A percentile compares a stretch with the other conserved stretches of the same genome.
phyloP scores from a whole-genome alignment of 176 grass and related monocot species.

The Ananas comosus region DNA sequence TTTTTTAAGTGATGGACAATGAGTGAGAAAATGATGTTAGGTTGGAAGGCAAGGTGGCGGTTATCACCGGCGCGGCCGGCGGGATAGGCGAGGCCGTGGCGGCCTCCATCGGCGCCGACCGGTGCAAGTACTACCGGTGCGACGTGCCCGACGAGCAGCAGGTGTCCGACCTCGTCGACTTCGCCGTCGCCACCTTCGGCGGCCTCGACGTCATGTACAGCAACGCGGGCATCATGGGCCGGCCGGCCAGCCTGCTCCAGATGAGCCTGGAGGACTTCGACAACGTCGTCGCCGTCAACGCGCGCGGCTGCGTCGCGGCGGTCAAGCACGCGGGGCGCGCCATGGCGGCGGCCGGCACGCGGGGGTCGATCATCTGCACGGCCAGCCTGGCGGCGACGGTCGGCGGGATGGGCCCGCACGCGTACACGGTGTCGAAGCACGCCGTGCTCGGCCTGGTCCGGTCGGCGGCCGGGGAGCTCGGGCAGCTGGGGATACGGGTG shows the following conservation, averaged over 20 bases:
- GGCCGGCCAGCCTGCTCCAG: slow-evolving; percentile 4
- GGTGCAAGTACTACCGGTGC: slow-evolving; percentile 35
- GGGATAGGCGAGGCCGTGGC: slow-evolving; percentile 48
- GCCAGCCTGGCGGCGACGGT: slow-evolving; percentile 46
- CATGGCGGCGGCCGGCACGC: slow-evolving; percentile 27
- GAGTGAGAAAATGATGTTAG: not conserved
- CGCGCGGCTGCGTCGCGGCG: slow-evolving; percentile 40
- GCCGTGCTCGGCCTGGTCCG: slow-evolving; percentile 64
- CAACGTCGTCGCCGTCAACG: slow-evolving; percentile 70
- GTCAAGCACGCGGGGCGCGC: slow-evolving; percentile 64
- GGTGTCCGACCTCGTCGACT: slow-evolving; percentile 31
- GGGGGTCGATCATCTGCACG: slow-evolving; percentile 70
- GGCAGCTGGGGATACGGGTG: slow-evolving; percentile 53
- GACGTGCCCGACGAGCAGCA: slow-evolving; percentile 34
- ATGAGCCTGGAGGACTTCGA: slow-evolving; percentile 45
- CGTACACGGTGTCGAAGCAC: slow-evolving; percentile 80
- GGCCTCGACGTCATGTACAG: slow-evolving; percentile 51
- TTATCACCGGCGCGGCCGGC: slow-evolving; percentile 50
- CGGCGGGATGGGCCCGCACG: slow-evolving; percentile 48
- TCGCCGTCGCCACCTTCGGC: slow-evolving; percentile 33
- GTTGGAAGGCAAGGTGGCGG: slow-evolving; percentile 44
- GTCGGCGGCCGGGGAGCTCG: slow-evolving; percentile 54
- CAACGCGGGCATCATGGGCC: slow-evolving; percentile 32
- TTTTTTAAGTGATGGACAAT: too few relatives aligned
- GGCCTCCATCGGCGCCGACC: slow-evolving; percentile 31